phyloP scores from a whole-genome alignment of 345 rosid species.

The Syzygium jambos region DNA sequence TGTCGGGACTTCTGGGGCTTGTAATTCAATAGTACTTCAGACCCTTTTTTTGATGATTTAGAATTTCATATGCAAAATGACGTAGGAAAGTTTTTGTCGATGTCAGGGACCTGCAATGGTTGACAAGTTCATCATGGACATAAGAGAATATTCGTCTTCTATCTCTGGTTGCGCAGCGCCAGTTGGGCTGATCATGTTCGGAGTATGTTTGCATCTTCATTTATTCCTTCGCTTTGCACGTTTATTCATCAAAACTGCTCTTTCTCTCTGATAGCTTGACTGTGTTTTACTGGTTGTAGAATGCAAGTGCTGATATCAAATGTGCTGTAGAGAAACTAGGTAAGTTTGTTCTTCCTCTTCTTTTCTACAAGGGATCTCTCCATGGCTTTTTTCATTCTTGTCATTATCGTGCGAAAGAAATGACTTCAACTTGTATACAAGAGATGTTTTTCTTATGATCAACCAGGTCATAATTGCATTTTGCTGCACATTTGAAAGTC shows the following conservation, averaged over 20 bases:
- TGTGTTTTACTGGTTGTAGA: conserved; percentile 27
- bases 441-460: background rate
- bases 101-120: conserved; percentile 28
- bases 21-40: background rate
- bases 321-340: conserved; percentile 53
- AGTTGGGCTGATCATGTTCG: conserved; percentile 59
- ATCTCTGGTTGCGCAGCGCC: conserved; percentile 56
- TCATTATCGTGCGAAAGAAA: background rate
- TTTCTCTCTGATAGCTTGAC: background rate
- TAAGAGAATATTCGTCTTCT: conserved; percentile 34
- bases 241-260: background rate
- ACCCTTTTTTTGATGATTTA: background rate
- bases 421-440: background rate
- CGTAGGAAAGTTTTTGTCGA: background rate
- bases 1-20: background rate
- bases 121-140: conserved; percentile 53
- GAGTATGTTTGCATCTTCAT: conserved; percentile 30
- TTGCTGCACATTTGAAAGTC: background rate
- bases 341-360: conserved; percentile 15
- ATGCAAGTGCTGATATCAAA: conserved; percentile 25
- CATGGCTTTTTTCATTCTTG: background rate
- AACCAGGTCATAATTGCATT: background rate
- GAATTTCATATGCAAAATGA: background rate
- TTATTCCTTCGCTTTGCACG: background rate
- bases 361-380: background rate